Base-by-base conservation (phyloP, 2,329 filamentous ascomycete species). In the Hypoxylon sp. region DNA sequence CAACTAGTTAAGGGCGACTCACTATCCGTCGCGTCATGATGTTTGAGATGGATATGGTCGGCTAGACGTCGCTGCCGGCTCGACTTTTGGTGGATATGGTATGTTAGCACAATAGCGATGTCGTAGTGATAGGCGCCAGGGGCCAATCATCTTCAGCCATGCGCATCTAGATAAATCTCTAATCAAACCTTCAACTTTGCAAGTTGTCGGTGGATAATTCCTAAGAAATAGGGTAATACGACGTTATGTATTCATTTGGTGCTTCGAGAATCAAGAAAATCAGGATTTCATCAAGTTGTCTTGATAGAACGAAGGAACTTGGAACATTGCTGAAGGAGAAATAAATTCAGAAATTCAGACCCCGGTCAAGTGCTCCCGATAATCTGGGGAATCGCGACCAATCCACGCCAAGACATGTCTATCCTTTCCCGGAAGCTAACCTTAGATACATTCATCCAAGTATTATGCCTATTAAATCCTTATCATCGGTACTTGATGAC, bases 1-100 rank as follows among this genome's bases (percentile, higher is more conserved):
- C 7, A 43, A 11, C 17, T 43, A 9, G 38, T 17, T 13, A 10
- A 43, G 17, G 38, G 41, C 10, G 17, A 73, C 76, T 70, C 70
- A 78, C 76, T 67, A 78, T 78, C 43, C 76, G 75, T 73, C 76
- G 75, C 70, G 76, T 78, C 76, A 78, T 78, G 69, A 65, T 76
- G 71, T 62, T 63, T 60, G 61, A 65, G 55, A 63, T 61, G 49
- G 17, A 56, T 64, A 51, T 63, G 51, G 46, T 64, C 48, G 56
- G 60, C 56, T 65, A 53, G 62, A 63, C 21, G 63, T 63, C 51
- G 60, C 50, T 55, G 62, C 60, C 45, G 45, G 48, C 50, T 52
- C 57, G 30, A 46, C 61, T 71, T 72, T 63, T 68, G 63, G 68
- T 63, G 57, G 61, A 58, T 68, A 67, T 34, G 65, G 65, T 70